Conservation (phyloP, 2,329 filamentous ascomycete species). For the Talaromyces verruculosus region DNA sequence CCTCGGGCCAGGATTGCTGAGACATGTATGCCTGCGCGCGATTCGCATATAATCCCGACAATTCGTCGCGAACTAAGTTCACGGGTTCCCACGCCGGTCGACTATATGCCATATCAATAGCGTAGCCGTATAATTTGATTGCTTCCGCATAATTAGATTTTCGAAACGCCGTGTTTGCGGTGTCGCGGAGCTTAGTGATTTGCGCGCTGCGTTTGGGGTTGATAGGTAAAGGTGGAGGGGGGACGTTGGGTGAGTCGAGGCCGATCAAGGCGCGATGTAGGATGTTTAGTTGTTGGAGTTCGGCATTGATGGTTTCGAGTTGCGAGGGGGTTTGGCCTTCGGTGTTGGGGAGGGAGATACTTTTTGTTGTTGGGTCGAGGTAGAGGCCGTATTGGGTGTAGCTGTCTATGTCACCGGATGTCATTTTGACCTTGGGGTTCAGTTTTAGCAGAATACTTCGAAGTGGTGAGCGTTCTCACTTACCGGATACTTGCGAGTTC, state of each 20-base stretch:
- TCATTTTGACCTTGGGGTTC: background rate
- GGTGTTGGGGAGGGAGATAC: conserved; percentile 57
- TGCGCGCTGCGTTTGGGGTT: conserved; percentile 89
- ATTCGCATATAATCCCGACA: conserved; percentile 77
- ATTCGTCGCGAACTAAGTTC: conserved; percentile 79
- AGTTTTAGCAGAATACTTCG: background rate
- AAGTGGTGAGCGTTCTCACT: background rate
- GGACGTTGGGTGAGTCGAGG: conserved; percentile 65
- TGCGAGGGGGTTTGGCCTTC: conserved; percentile 45
- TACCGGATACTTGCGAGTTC: background rate
- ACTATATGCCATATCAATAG: conserved; percentile 79
- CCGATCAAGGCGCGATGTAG: conserved; percentile 71
- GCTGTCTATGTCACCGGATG: conserved; percentile 31
- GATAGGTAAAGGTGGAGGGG: conserved; percentile 83
- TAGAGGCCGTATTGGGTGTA: conserved; percentile 81
- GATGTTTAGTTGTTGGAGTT: conserved; percentile 72
- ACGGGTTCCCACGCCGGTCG: conserved; percentile 86
- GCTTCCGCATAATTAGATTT: conserved; percentile 74
- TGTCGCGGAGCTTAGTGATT: conserved; percentile 87
- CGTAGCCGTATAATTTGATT: conserved; percentile 77
- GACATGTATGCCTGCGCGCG: conserved; percentile 89
- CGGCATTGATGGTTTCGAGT: conserved; percentile 57
- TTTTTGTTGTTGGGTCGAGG: conserved; percentile 79
- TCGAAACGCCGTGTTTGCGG: conserved; percentile 78
- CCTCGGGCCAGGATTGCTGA: conserved; percentile 78